Conservation (phyloP, 345 rosid genomes). For the Salix purpurea region DNA sequence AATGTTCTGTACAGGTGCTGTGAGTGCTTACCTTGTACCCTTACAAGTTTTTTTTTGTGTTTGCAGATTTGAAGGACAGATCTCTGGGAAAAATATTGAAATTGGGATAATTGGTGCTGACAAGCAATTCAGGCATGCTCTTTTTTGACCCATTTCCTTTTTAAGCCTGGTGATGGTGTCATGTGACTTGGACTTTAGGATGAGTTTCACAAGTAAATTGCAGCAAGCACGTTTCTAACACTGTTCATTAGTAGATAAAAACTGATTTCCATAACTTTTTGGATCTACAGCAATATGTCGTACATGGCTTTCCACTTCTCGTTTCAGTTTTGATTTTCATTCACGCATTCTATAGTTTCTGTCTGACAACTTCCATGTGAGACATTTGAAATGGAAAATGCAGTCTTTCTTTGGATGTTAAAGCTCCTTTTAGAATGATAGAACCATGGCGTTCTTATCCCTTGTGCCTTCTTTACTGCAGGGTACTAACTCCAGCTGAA, state of each 20-base stretch:
- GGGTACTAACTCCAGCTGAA: conserved; percentile 79
- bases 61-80: conserved; percentile 85
- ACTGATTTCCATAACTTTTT: not conserved
- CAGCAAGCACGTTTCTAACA: not conserved
- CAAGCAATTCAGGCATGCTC: conserved; percentile 65
- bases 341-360: not conserved
- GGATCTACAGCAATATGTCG: not conserved
- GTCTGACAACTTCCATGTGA: not conserved
- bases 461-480: conserved; percentile 21
- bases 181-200: not conserved
- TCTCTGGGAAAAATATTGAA: conserved; percentile 68
- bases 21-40: not conserved
- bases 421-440: not conserved
- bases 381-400: not conserved
- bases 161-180: not conserved
- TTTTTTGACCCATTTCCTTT: not conserved
- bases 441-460: not conserved
- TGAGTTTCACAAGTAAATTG: not conserved
- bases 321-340: not conserved
- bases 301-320: not conserved
- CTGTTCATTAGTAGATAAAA: not conserved
- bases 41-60: conserved; percentile 4
- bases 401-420: not conserved
- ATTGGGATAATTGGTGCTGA: conserved; percentile 75
- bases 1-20: not conserved